Evolutionary conservation across 2,329 filamentous ascomycete genomes (phyloP).

Genomic region (Diaporthe velutina): DNA sequence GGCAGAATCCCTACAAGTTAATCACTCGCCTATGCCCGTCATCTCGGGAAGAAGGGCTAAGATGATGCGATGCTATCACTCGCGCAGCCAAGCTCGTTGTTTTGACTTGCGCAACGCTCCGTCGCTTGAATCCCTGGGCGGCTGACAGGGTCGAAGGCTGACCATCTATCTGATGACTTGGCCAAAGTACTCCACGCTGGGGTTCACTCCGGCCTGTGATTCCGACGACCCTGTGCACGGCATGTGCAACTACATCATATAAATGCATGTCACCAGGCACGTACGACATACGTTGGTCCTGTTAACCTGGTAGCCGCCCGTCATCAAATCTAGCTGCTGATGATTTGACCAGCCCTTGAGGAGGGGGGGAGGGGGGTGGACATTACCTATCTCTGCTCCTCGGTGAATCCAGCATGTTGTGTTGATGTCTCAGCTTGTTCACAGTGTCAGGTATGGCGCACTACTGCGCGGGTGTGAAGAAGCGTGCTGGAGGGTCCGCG

Average conservation of each 20-base stretch:
- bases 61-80: conserved; percentile 36
- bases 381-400: conserved; percentile 7
- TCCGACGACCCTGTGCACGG: conserved; percentile 14
- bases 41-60: conserved; percentile 35
- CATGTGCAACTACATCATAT: conserved; percentile 30
- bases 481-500: conserved; percentile 17
- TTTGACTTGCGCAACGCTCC: conserved; percentile 18
- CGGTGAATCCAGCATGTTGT: conserved; percentile 14
- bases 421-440: conserved; percentile 16
- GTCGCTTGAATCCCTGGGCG: conserved; percentile 5
- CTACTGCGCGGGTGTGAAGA: conserved; percentile 27
- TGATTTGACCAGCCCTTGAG: neutral
- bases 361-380: conserved; percentile 1
- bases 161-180: conserved; percentile 9
- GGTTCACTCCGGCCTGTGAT: conserved; percentile 14
- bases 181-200: conserved; percentile 17
- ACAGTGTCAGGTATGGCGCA: conserved; percentile 21
- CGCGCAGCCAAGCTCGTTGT: conserved; percentile 18
- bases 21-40: conserved; percentile 38
- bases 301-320: conserved; percentile 23
- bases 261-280: conserved; percentile 24
- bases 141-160: conserved; percentile 28
- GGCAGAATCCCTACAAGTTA: conserved; percentile 35
- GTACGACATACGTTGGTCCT: conserved; percentile 16
- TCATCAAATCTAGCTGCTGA: conserved; percentile 4